Percentiles rank a stretch among this genome's conserved stretches.
Evolutionary conservation across 1,284 basidiomycete genomes (phyloP).

Genomic region (Rugosomyces carneus): DNA sequence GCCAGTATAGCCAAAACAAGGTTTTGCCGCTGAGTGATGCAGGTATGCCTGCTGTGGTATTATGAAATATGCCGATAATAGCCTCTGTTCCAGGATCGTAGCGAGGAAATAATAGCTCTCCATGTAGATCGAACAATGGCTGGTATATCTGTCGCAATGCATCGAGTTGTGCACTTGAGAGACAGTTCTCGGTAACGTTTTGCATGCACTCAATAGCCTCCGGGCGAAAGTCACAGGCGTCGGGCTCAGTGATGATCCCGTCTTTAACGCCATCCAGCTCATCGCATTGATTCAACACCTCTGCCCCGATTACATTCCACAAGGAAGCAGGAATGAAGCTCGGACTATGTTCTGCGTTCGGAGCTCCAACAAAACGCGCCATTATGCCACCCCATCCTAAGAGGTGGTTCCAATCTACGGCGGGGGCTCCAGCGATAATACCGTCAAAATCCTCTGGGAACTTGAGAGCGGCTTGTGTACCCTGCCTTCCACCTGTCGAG

Average conservation of each 20-base stretch:
- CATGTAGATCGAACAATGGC: slow-evolving; percentile 5
- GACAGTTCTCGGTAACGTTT: neutral
- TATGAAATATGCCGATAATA: too few species aligned
- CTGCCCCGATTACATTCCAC: slow-evolving; percentile 8
- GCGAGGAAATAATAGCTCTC: slow-evolving; percentile 8
- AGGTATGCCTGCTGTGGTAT: too few species aligned
- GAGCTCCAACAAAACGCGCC: slow-evolving; percentile 8
- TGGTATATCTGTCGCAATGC: slow-evolving; percentile 7
- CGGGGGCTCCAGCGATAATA: slow-evolving; percentile 6
- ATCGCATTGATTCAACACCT: slow-evolving; percentile 10
- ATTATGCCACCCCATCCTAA: slow-evolving; percentile 2
- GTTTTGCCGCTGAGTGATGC: too few species aligned
- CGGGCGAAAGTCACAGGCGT: slow-evolving; percentile 7
- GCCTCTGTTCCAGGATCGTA: slow-evolving; percentile 12
- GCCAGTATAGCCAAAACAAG: too few species aligned
- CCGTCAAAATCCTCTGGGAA: slow-evolving; percentile 15
- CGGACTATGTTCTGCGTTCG: slow-evolving; percentile 3
- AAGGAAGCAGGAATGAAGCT: slow-evolving; percentile 7
- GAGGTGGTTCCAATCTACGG: slow-evolving; percentile 5
- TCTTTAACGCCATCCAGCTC: slow-evolving; percentile 9
- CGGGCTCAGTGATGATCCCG: slow-evolving; percentile 11
- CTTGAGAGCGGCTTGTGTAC: slow-evolving; percentile 8
- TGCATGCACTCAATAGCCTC: slow-evolving; percentile 1
- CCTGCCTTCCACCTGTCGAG: slow-evolving; percentile 7
- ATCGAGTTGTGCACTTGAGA: slow-evolving; percentile 1